Evolutionary conservation across 352 stramenopile species (phyloP), one percentile per base, ranked within the genome.

Genomic region (Globisporangium barbulae): DNA sequence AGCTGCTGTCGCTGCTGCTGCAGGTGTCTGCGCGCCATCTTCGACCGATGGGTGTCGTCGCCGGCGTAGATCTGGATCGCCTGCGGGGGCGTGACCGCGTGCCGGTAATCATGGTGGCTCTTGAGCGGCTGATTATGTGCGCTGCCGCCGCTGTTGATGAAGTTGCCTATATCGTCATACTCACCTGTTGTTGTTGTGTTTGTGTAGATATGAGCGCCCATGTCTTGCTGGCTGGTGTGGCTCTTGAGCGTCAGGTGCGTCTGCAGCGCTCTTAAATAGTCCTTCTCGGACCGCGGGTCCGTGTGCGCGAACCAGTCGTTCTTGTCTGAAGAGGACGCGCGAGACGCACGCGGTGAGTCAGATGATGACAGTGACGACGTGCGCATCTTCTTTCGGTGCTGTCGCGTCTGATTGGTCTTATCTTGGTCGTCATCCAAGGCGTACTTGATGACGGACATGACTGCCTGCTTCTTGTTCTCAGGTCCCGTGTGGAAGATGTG

Each of bases 401-500:
- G 21, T 9, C 19, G 21, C 6, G 5, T 22, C 6, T 55, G 9
- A 12, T 48, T 22, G 6, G 1, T 21, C 8, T 31, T 47, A 19
- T 37, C 25, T 8, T 61, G n/a, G 50, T 81, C 75, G 17, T 77
- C 64, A 15, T 79, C 67, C 19, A 77, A 65, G 0, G 79, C 70
- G 64, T 85, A 73, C 59, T 74, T 81, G 69, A 82, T 75, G 52
- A 82, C 76, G 53, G 67, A 78, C 54, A 78, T 65, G 19, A 83
- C 72, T 31, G 56, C 57, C 15, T 55, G 50, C 13, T 42, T 53
- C 48, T 64, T 65, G 17, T 17, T 28, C 19, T 63, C 70, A 60
- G 6, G 65, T 49, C 56, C 76, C 65, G 30, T 63, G 71, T 65
- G 59, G 70, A 44, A 67, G 48, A 62, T 78, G 67, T 31, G 64